Evolutionary conservation across 352 stramenopile genomes (phyloP), one percentile per base, ranked within the genome.

Genomic region (Globisporangium ultimum): DNA sequence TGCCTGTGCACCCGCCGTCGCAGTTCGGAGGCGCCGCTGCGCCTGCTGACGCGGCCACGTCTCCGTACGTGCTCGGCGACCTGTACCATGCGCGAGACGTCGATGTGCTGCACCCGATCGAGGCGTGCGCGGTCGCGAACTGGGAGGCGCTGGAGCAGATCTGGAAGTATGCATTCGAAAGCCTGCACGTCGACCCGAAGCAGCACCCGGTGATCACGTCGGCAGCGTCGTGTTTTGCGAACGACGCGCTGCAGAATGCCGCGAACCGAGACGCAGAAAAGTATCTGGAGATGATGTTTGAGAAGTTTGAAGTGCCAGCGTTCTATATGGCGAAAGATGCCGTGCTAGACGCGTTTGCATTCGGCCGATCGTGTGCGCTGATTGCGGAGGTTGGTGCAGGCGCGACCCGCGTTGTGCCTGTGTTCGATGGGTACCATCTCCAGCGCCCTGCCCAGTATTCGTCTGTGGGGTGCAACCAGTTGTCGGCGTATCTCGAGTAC

Each of bases 281-380:
- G 64, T 93, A 95, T 68, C 65, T 91, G 61, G 84, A 96, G 71
- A 81, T 98, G 63, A 95, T 98, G 76, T 97, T 98, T 60, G 93
- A 98, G 68, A 92, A 71, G 53, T 97, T 98, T 60, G 68, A 85
- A 42, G 78, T 91, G 20, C 89, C 89, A 14, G 87, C 87, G 14
- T 93, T 96, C 63, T 97, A 96, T 70, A 83, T 97, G 66, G 87
- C 89, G 18, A 93, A 96, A 53, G 88, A 93, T 53, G 89, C 88
- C 3, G 81, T 96, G 55, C 73, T 98, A 20, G 88, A 95, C 51
- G 88, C 93, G 0, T 98, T 98, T 58, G 87, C 91, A 2, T 93
- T 96, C 36, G 93, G 93, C 2, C 74, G 91, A 3, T 91, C 88
- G 17, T 73, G 87, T 18, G 90, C 92, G 15, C 60, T 98, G 38